These are phyloP conservation scores for Capronia epimyces DNA, from an alignment of 2,329 filamentous ascomycete species.

Conservation along the genomic window DNA sequence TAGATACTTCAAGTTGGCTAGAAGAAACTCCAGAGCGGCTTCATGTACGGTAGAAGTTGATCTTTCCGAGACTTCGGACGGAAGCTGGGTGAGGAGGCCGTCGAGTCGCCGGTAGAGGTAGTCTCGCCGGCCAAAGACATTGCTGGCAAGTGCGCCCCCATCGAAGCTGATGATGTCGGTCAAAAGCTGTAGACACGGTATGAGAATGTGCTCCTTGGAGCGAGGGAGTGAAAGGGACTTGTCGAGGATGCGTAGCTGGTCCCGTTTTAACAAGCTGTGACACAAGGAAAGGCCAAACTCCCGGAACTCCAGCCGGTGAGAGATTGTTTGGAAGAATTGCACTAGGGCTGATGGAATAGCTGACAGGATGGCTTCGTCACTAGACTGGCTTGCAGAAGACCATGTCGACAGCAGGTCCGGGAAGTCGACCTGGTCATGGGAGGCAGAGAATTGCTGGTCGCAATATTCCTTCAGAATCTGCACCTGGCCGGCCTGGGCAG, in stretches of 20 bases:
- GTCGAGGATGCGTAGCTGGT: conserved; percentile 73
- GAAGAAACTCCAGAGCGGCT: conserved; percentile 73
- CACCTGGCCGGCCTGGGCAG: conserved; percentile 38
- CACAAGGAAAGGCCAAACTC: conserved; percentile 72
- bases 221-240: conserved; percentile 74
- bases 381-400: conserved; percentile 73
- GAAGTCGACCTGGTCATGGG: conserved; percentile 58
- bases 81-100: conserved; percentile 70
- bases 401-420: conserved; percentile 80
- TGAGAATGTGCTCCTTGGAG: conserved; percentile 80
- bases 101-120: conserved; percentile 75
- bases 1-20: conserved; percentile 73
- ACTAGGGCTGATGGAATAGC: conserved; percentile 75
- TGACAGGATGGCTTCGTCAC: conserved; percentile 75
- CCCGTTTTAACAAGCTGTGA: conserved; percentile 72
- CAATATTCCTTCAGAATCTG: conserved; percentile 44
- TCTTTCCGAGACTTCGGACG: conserved; percentile 47
- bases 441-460: conserved; percentile 50
- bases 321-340: conserved; percentile 72
- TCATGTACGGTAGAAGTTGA: conserved; percentile 68
- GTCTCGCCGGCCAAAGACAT: conserved; percentile 71
- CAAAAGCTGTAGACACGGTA: conserved; percentile 77
- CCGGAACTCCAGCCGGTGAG: conserved; percentile 66
- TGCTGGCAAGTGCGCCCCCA: conserved; percentile 71
- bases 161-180: conserved; percentile 82